Evolutionary conservation across 2,329 filamentous ascomycete genomes (phyloP), one percentile per base, ranked within the genome.

Genomic region (Monilinia vaccinii-corymbosi): DNA sequence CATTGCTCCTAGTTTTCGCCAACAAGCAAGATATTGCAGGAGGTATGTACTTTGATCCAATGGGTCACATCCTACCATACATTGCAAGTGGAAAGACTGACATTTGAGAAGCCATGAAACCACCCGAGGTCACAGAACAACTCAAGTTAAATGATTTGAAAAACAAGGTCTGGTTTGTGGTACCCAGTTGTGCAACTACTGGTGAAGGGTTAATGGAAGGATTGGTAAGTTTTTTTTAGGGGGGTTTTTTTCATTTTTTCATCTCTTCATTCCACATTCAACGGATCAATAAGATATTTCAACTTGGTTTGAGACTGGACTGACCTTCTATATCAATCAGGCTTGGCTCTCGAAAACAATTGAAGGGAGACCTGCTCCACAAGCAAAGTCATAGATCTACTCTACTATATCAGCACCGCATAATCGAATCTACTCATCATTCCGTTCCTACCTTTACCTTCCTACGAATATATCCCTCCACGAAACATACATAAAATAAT

Each of bases 21-120:
- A 99, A 99, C 81, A 99, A 99, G 84, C 94, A 97, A 78, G 94
- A 99, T 84, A 79, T 97, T 69, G 80, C 83, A 61, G 89, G 90
- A 72, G 85, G 90, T 89, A 76, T 60, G 79, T 75, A 40, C 51
- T 47, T 55, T 48, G 21, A 28, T 36, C 23, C 36, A 56, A 55
- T 52, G 18, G 13, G 13, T 13, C 18, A 23, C 36, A 13, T 23
- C 4, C 11, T 13, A 36, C n/a, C n/a, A n/a, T 28, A 28, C 6
- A 28, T 23, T 18, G 14, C 21, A 11, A 18, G 25, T 16, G 34
- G 34, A n/a, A 25, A 36, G n/a, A 18, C 40, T 61, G 42, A 56
- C n/a, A 47, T 31, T 13, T 28, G 18, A 36, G 58, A 44, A 91
- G 88, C 88, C 65, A 84, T 93, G 85, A 88, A 82, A 70, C 88